These are phyloP conservation scores for Fusarium longipes DNA, from an alignment of 2,329 filamentous ascomycete species.

Conservation along the genomic window DNA sequence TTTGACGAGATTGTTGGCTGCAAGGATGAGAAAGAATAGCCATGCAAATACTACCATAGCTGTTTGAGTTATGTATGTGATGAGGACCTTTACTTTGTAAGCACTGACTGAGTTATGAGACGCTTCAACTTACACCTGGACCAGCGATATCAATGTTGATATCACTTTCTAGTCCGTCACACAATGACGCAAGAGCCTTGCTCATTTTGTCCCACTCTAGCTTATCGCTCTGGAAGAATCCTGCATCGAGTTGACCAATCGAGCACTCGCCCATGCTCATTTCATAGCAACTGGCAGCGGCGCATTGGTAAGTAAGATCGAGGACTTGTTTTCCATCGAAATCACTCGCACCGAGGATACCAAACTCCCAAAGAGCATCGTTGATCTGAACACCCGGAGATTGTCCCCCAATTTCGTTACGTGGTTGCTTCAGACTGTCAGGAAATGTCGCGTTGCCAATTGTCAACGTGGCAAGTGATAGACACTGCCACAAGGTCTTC, in stretches of 20 bases:
- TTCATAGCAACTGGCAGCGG: conserved; percentile 6
- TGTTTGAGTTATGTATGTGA: conserved; percentile 23
- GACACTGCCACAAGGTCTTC: conserved; percentile 17
- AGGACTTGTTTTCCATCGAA: background rate
- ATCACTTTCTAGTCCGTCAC: conserved; percentile 4
- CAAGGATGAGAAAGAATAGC: background rate
- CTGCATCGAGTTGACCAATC: background rate
- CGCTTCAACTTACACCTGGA: background rate
- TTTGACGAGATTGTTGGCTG: background rate
- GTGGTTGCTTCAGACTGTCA: background rate
- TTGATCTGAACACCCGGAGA: background rate
- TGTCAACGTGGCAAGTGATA: background rate
- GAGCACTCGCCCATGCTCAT: conserved; percentile 10
- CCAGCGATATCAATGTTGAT: conserved; percentile 24
- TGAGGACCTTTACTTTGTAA: conserved; percentile 3
- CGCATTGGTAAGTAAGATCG: conserved; percentile 12
- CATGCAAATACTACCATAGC: conserved; percentile 15
- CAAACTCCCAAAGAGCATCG: background rate
- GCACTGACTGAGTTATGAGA: fast-evolving
- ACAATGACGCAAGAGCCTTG: background rate
- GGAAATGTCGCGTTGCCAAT: background rate
- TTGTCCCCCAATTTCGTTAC: fast-evolving
- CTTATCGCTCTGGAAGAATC: background rate
- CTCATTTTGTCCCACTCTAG: conserved; percentile 8
- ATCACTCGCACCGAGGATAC: background rate